Conservation (phyloP, 2,329 filamentous ascomycete genomes). For the Colletotrichum endophyticum region DNA sequence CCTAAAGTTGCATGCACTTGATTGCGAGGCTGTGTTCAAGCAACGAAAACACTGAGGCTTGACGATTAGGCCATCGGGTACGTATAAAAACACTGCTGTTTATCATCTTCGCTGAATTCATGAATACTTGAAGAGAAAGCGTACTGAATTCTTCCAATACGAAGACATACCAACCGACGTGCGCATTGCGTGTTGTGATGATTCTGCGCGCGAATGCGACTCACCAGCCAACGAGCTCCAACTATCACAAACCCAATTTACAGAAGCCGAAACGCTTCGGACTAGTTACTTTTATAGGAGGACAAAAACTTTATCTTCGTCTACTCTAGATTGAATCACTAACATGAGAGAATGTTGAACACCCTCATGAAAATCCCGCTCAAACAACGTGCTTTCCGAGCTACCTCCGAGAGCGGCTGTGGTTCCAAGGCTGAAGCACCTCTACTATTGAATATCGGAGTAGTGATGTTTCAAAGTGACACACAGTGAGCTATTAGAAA, state of each 20-base stretch:
- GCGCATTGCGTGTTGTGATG: too few relatives aligned
- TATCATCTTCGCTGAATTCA: rapidly evolving
- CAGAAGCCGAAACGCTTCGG: too few relatives aligned
- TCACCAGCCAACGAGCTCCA: too few relatives aligned
- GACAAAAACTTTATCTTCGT: rapidly evolving
- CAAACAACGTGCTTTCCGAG: rapidly evolving
- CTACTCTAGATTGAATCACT: neutral
- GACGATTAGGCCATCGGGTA: neutral
- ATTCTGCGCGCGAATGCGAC: rapidly evolving
- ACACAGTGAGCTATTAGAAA: neutral
- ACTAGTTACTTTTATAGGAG: too few relatives aligned
- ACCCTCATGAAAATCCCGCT: rapidly evolving
- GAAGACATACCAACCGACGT: too few relatives aligned
- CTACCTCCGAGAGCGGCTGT: rapidly evolving
- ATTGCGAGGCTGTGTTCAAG: neutral
- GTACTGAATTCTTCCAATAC: too few relatives aligned
- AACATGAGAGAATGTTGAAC: rapidly evolving
- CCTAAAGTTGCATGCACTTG: rapidly evolving
- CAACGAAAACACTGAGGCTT: neutral
- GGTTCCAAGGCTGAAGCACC: neutral
- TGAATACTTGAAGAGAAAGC: neutral
- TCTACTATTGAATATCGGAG: neutral
- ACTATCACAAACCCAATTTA: too few relatives aligned
- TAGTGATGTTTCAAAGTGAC: neutral
- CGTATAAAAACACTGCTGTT: rapidly evolving